A percentile compares a stretch with the other conserved stretches of the same genome.
These are phyloP conservation scores for Dimocarpus longan DNA, from an alignment of 345 rosid species.

Conservation along the genomic window DNA sequence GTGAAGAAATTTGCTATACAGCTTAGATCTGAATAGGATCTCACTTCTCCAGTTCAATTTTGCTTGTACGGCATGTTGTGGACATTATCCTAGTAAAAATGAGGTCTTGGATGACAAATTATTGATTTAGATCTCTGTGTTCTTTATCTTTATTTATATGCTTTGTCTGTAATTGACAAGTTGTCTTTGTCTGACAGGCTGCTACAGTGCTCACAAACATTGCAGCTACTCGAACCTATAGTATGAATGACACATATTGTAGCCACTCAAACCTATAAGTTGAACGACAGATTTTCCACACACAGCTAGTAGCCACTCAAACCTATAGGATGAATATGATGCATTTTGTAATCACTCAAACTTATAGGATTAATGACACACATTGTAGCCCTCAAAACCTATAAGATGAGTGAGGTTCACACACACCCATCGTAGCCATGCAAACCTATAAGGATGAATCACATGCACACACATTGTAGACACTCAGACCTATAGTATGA, in stretches of 20 bases:
- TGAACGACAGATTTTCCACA: too few relatives aligned
- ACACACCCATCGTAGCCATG: background rate
- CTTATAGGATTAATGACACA: too few relatives aligned
- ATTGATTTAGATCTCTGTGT: background rate
- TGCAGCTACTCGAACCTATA: too few relatives aligned
- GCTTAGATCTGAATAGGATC: background rate
- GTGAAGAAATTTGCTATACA: background rate
- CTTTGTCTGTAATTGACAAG: background rate
- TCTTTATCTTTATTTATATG: too few relatives aligned
- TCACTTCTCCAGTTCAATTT: background rate
- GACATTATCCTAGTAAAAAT: background rate
- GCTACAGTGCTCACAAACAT: too few relatives aligned
- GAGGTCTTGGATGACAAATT: background rate
- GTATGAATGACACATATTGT: too few relatives aligned
- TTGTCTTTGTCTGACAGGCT: background rate
- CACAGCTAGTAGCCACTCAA: too few relatives aligned
- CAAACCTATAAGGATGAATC: background rate
- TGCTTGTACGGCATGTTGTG: background rate
- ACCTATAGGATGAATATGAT: too few relatives aligned
- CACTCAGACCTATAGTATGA: background rate
- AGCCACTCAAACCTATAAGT: too few relatives aligned
- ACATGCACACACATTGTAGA: background rate
- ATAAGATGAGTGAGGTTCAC: too few relatives aligned
- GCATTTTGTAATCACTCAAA: too few relatives aligned
- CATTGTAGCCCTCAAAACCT: too few relatives aligned